These are phyloP conservation scores for Spiraea crenata DNA, from an alignment of 331 rosid species.

Conservation along the genomic window DNA sequence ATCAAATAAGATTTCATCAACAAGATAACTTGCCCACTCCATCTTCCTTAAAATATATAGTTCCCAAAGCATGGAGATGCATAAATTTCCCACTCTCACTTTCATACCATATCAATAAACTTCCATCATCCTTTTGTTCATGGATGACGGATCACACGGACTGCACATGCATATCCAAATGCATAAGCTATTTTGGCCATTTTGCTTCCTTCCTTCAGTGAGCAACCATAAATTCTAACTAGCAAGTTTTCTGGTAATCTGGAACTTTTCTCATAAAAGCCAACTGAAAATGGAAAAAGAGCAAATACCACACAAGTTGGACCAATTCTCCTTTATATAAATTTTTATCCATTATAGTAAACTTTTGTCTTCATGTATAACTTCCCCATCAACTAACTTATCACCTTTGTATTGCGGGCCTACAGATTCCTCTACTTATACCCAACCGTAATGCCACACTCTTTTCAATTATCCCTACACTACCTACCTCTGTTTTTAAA, in stretches of 20 bases:
- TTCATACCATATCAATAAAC: constrained; percentile 27
- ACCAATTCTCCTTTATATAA: constrained; percentile 7
- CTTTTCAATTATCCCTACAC: constrained; percentile 8
- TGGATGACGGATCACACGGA: constrained; percentile 10
- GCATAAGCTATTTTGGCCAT: not conserved
- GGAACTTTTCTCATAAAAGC: constrained; percentile 2
- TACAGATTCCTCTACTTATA: constrained; percentile 41
- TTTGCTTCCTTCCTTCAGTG: constrained; percentile 16
- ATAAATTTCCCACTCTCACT: constrained; percentile 17
- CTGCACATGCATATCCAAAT: not conserved
- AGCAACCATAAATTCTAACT: not conserved
- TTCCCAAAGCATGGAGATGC: constrained; percentile 11
- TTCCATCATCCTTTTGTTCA: constrained; percentile 13
- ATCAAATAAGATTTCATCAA: not conserved
- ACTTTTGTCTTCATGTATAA: constrained; percentile 35
- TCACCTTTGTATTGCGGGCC: constrained; percentile 33
- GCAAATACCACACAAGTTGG: constrained; percentile 1
- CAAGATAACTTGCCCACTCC: constrained; percentile 34
- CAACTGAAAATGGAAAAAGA: constrained; percentile 17
- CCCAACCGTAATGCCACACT: constrained; percentile 32
- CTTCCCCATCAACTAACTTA: constrained; percentile 37
- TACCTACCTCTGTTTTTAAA: constrained; percentile 23
- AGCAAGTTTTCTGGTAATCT: constrained; percentile 13
- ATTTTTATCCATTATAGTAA: constrained; percentile 21
- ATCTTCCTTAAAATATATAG: constrained; percentile 26